phyloP scores from a whole-genome alignment of 495 filamentous ascomycete genomes.

The Patellaria atrata region DNA sequence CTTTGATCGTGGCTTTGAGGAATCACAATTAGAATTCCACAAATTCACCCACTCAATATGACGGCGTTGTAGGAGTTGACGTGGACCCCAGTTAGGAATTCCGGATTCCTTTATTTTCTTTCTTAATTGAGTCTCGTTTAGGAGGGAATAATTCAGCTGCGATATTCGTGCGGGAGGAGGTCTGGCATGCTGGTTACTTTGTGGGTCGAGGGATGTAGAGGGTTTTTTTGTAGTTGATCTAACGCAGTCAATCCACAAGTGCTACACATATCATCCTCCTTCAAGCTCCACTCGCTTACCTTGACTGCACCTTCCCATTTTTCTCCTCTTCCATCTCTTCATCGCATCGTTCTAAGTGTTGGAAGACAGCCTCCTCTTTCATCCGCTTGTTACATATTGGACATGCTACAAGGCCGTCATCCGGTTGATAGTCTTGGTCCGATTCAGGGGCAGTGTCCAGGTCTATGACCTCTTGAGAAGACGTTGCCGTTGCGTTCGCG shows the following conservation, averaged over 20 bases:
- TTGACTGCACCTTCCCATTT: constrained; percentile 15
- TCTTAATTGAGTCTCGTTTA: constrained; percentile 59
- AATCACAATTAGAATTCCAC: constrained; percentile 95
- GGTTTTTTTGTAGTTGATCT: not conserved
- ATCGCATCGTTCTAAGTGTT: constrained; percentile 56
- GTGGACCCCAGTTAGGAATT: constrained; percentile 54
- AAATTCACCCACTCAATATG: constrained; percentile 90
- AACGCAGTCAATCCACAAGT: too few relatives aligned
- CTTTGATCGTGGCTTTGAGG: constrained; percentile 52
- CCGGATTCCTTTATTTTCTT: constrained; percentile 74
- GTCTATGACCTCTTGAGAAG: constrained; percentile 21
- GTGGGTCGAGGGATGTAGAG: not conserved
- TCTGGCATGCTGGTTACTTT: constrained; percentile 3
- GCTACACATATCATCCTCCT: too few relatives aligned
- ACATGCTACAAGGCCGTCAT: constrained; percentile 66
- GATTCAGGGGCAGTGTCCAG: constrained; percentile 14
- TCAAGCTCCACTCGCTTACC: too few relatives aligned
- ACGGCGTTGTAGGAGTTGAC: constrained; percentile 53
- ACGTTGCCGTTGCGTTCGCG: constrained; percentile 13
- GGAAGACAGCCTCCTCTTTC: constrained; percentile 57
- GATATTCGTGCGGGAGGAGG: constrained; percentile 40
- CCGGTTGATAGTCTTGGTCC: constrained; percentile 27
- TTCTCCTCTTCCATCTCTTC: constrained; percentile 13
- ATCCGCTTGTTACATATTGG: constrained; percentile 67
- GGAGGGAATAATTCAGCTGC: constrained; percentile 61